Evolutionary conservation across 2,329 filamentous ascomycete genomes (phyloP), one percentile per base, ranked within the genome.

Genomic region (Didymella pomorum): DNA sequence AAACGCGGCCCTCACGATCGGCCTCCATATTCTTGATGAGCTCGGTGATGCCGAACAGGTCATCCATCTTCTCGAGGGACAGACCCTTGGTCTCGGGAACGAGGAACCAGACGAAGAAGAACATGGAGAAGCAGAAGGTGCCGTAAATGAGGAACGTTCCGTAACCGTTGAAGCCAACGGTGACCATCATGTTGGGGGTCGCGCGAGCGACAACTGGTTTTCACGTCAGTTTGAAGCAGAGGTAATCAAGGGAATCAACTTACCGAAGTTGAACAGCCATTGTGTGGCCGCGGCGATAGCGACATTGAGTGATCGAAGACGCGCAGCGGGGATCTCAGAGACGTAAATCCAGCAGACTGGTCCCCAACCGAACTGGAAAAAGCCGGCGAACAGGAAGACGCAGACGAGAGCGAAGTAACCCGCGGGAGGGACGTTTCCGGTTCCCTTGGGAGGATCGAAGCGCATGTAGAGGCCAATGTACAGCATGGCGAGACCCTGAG

Each of bases 341-440:
- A 89, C 84, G 68, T 90, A 87, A 69, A 90, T 89, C 88, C 89
- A 91, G 78, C 87, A 89, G 29, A 86, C 86, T 0, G 87, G 87
- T 0, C 89, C 89, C 89, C 89, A 91, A 11, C 78, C 77, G 46
- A 77, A 79, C 55, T 78, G 75, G 80, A 90, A 91, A 74, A 87
- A 85, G 2, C 81, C 84, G 0, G 88, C 89, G 76, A 90, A 92
- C 18, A 91, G 80, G 79, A 88, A 92, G 58, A 92, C 89, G 71
- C 86, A 89, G 23, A 89, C 83, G 1, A 91, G 84, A 2, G 89
- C 88, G 26, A 89, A 82, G 68, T 91, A 91, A 26, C 89, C 89
- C 2, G 89, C 87, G 0, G 85, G 79, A 1, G 87, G 85, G 12
- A 91, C 86, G 4, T 79, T 69, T 11, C 83, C 86, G 3, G 73